phyloP scores from a whole-genome alignment of 2,329 filamentous ascomycete genomes.

The Sarocladium kiliense region DNA sequence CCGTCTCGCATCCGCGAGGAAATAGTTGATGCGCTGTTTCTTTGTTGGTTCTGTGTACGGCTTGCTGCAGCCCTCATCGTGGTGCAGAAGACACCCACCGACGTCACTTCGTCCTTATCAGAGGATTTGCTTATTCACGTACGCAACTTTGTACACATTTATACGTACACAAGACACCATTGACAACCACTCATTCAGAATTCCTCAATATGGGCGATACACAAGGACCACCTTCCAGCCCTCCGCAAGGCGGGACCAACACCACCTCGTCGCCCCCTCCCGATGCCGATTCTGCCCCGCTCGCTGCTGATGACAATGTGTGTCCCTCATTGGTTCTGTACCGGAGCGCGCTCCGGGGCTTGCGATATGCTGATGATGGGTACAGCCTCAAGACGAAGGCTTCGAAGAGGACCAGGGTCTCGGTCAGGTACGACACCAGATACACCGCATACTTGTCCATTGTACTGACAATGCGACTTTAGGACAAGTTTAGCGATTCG shows the following conservation, averaged over 20 bases:
- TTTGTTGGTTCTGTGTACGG: too few species aligned
- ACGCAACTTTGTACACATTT: not conserved
- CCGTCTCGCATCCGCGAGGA: too few species aligned
- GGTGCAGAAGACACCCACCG: too few species aligned
- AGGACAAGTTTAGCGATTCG: not conserved
- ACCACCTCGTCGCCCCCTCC: not conserved
- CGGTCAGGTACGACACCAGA: not conserved
- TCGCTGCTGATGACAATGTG: not conserved
- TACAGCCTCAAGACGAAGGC: not conserved
- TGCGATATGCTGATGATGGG: not conserved
- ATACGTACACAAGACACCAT: too few species aligned
- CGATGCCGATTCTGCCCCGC: not conserved
- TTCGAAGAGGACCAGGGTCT: not conserved
- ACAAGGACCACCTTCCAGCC: not conserved
- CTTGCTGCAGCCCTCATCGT: too few species aligned
- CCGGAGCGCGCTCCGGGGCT: not conserved
- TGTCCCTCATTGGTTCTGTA: not conserved
- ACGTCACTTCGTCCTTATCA: not conserved
- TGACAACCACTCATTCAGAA: too few species aligned
- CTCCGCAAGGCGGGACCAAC: not conserved
- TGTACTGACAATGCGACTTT: too few species aligned
- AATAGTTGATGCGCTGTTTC: too few species aligned
- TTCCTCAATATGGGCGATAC: constrained; percentile 1
- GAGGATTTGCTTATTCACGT: too few species aligned
- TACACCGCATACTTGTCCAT: too few species aligned